These are phyloP conservation scores for Colletotrichum sublineola DNA, from an alignment of 2,329 filamentous ascomycete species.

Conservation along the genomic window DNA sequence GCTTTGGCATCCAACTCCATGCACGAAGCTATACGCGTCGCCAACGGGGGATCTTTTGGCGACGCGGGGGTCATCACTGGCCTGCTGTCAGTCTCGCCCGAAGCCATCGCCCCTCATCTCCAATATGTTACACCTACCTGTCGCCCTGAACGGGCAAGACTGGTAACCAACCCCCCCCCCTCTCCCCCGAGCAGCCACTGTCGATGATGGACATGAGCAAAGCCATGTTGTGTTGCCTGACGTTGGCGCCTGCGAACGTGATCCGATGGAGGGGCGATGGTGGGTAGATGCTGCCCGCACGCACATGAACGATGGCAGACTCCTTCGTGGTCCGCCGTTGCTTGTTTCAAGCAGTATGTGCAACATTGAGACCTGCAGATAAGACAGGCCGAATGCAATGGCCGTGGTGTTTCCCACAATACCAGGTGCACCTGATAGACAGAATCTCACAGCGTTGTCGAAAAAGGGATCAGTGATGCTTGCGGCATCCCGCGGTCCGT, in stretches of 20 bases:
- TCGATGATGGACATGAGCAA: conserved; percentile 1
- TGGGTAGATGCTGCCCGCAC: conserved; percentile 2
- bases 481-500: conserved; percentile 10
- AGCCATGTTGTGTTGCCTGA: background rate
- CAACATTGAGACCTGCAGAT: conserved; percentile 13
- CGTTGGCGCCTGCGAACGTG: conserved; percentile 1
- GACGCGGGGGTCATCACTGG: conserved; percentile 5
- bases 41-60: background rate
- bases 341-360: conserved; percentile 26
- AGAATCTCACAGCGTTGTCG: conserved; percentile 30
- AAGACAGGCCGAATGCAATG: conserved; percentile 4
- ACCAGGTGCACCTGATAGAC: conserved; percentile 10
- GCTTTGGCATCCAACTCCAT: conserved; percentile 20
- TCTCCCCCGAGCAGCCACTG: background rate
- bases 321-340: conserved; percentile 19
- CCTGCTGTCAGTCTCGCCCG: conserved; percentile 16
- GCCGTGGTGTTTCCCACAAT: background rate
- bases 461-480: background rate
- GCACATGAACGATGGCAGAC: background rate
- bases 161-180: conserved; percentile 2
- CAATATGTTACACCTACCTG: conserved; percentile 4
- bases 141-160: conserved; percentile 13
- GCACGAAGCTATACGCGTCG: background rate
- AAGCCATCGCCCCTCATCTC: conserved; percentile 10
- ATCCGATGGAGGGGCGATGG: background rate